phyloP scores from a whole-genome alignment of 257 asterid species.

The Dorcoceras hygrometricum region DNA sequence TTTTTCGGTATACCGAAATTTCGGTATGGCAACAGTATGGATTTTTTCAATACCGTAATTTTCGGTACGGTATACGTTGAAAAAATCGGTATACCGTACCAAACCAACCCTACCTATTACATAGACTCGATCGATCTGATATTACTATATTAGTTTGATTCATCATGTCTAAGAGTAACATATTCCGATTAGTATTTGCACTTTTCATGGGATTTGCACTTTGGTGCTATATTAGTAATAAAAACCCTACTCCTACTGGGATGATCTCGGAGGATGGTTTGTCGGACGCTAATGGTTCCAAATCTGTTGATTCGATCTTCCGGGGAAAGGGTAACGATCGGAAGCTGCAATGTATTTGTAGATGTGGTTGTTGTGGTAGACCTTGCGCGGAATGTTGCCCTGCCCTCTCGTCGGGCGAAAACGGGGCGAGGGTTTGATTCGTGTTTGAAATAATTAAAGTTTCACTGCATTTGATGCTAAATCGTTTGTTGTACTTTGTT shows the following conservation, averaged over 20 bases:
- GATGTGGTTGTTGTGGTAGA: slow-evolving; percentile 31
- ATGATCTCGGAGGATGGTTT: not conserved
- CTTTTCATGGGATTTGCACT: slow-evolving; percentile 21
- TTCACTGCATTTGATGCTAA: too few relatives aligned
- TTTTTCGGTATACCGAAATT: too few relatives aligned
- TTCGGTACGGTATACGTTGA: too few relatives aligned
- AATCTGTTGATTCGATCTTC: not conserved
- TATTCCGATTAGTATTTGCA: slow-evolving; percentile 2
- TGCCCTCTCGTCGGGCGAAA: not conserved
- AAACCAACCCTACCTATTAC: too few relatives aligned
- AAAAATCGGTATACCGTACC: too few relatives aligned
- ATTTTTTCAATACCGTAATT: too few relatives aligned
- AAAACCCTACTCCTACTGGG: not conserved
- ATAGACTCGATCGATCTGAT: too few relatives aligned
- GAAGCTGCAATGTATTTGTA: slow-evolving; percentile 22
- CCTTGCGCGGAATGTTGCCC: slow-evolving; percentile 20
- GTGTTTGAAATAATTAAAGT: too few relatives aligned
- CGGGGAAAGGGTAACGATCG: not conserved
- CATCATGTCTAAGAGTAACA: slow-evolving; percentile 17
- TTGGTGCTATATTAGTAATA: slow-evolving; percentile 1
- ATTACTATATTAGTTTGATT: too few relatives aligned
- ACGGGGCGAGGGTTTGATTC: not conserved
- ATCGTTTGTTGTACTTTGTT: too few relatives aligned
- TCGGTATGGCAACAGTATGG: too few relatives aligned
- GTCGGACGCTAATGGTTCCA: not conserved